Evolutionary conservation across 345 rosid genomes (phyloP), one percentile per base, ranked within the genome.

Genomic region (Capsella bursapastoris): DNA sequence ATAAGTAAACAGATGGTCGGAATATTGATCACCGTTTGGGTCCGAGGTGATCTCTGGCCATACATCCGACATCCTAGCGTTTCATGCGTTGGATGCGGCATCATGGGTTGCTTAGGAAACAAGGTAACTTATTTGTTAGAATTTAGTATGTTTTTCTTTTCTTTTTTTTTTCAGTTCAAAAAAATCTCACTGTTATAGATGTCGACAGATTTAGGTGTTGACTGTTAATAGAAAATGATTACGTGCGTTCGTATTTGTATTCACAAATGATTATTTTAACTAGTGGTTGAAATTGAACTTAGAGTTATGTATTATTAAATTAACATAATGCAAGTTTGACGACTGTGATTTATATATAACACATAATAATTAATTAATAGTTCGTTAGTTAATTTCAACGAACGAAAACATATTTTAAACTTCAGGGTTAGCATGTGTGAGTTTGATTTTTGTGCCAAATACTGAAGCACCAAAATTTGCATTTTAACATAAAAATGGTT

Each of bases 1-100:
- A 60, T 87, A 41, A 83, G 93, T 59, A 88, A 86, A 82, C 93
- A 90, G 72, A 90, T 90, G 97, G 97, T 90, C 40, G 97, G 97
- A 47, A 83, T 90, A 60, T 72, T 84, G 55, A 83, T 87, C 62
- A 81, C 89, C 0, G 93, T 90, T 38, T 90, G 96, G 93, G 79
- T 83, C 65, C 83, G 83, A 76, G 82, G 70, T 59, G 77, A 86
- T 78, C 87, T 90, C 28, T 68, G 80, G 60, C 86, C 84, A 51
- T 83, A 76, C 38, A 64, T 90, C 61, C 72, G 80, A 11, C 72
- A 83, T 71, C 87, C 92, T 14, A 82, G 83, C 52, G 93, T 88
- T 40, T 90, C 93, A 8, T 88, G 90, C 48, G 85, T 90, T 31
- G 96, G 96, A 16, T 90, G 96, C 55, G 96, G 96, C 72, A 70